Conservation (phyloP, 2,329 filamentous ascomycete genomes). For the Fusarium avenaceum region DNA sequence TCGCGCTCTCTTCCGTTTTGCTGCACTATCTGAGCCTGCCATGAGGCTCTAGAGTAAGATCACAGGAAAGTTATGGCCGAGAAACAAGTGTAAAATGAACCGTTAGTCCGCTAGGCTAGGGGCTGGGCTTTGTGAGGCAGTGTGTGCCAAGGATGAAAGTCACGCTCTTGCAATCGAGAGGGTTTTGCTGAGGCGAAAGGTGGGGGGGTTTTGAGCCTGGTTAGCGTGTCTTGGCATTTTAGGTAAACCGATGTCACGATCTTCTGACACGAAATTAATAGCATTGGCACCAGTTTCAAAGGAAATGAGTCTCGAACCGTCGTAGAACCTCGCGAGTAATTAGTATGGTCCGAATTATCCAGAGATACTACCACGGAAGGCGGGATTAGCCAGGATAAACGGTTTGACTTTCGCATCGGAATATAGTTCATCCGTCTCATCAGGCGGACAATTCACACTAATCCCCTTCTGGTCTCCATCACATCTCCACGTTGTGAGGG, state of each 20-base stretch:
- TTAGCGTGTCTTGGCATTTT: slow-evolving; percentile 8
- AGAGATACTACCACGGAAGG: not conserved
- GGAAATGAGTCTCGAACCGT: too few species aligned
- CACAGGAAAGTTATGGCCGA: not conserved
- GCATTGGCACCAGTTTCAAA: not conserved
- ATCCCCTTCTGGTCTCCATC: not conserved
- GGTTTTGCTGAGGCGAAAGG: not conserved
- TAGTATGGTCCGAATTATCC: not conserved
- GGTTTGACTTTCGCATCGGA: not conserved
- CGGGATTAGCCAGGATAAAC: not conserved
- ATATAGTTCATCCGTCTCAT: not conserved
- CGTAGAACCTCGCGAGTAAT: not conserved
- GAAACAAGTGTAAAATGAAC: not conserved
- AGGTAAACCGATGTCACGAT: not conserved
- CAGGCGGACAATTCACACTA: not conserved
- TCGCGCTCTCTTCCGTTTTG: slow-evolving; percentile 17
- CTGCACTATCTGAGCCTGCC: not conserved
- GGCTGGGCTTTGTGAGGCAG: not conserved
- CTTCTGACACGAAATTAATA: not conserved
- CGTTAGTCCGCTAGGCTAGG: not conserved
- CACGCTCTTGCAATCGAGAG: too few species aligned
- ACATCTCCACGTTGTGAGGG: too few species aligned
- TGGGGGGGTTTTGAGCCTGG: slow-evolving; percentile 3
- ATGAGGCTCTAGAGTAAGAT: not conserved
- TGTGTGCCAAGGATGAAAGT: not conserved